Evolutionary conservation across 2,329 filamentous ascomycete species (phyloP).

Genomic region (Exophiala xenobiotica): DNA sequence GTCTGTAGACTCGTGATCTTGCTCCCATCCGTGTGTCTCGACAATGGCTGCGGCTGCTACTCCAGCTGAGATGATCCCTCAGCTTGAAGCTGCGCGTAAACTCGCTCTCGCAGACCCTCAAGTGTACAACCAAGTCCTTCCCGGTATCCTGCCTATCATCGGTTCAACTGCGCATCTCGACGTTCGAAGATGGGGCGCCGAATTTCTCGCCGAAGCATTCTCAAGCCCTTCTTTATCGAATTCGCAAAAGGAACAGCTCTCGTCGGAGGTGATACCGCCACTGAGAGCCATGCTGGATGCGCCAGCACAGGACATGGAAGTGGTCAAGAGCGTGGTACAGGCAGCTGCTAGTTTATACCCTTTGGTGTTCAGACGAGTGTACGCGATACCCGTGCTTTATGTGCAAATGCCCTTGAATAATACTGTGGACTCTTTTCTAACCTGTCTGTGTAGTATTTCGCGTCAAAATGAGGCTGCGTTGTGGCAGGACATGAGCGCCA

Average conservation of each 20-base stretch:
- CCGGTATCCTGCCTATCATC: conserved; percentile 89
- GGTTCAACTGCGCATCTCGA: conserved; percentile 71
- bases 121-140: conserved; percentile 89
- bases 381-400: conserved; percentile 49
- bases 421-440: conserved; percentile 12
- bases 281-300: conserved; percentile 69
- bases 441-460: conserved; percentile 64
- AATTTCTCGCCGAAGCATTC: conserved; percentile 95
- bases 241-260: conserved; percentile 76
- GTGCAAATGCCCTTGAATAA: not conserved
- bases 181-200: conserved; percentile 90
- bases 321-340: conserved; percentile 84
- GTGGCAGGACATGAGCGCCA: conserved; percentile 84
- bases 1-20: conserved; percentile 20
- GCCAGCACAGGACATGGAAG: conserved; percentile 71
- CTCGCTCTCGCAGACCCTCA: conserved; percentile 82
- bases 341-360: conserved; percentile 91
- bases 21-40: conserved; percentile 2
- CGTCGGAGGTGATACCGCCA: conserved; percentile 73
- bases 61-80: conserved; percentile 56
- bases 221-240: conserved; percentile 79
- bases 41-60: conserved; percentile 26
- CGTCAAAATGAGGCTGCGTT: conserved; percentile 76
- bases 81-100: conserved; percentile 86
- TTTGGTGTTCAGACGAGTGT: conserved; percentile 90